A percentile compares a stretch with the other conserved stretches of the same genome.
These are phyloP conservation scores for Teratosphaeria gauchensis DNA, from an alignment of 2,329 filamentous ascomycete genomes.

Conservation along the genomic window DNA sequence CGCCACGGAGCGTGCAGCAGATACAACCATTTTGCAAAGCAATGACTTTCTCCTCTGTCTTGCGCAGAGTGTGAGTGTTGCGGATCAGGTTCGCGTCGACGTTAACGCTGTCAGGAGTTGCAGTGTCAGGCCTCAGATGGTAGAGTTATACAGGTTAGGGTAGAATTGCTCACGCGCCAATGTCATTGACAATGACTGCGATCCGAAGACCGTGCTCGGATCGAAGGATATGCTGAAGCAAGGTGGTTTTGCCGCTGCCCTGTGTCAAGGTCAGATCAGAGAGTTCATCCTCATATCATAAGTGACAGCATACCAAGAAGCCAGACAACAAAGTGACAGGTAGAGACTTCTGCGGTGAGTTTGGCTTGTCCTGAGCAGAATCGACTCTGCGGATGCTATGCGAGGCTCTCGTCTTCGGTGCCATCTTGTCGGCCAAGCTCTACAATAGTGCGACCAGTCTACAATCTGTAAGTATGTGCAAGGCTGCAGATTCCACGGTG, in stretches of 20 bases:
- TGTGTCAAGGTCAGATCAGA: not conserved
- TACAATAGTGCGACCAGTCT: not conserved
- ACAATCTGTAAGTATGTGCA: not conserved
- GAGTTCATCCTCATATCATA: not conserved
- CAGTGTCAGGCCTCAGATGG: not conserved
- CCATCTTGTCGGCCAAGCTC: not conserved
- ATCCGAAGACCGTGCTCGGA: not conserved
- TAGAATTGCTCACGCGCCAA: not conserved
- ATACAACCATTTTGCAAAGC: conserved; percentile 50
- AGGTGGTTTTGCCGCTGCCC: not conserved
- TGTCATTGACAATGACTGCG: not conserved
- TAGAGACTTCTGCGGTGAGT: not conserved
- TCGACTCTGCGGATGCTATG: not conserved
- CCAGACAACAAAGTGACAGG: not conserved
- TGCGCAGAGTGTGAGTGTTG: conserved; percentile 20
- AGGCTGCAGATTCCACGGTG: not conserved
- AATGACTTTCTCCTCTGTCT: conserved; percentile 25
- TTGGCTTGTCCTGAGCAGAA: not conserved
- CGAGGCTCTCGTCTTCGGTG: not conserved
- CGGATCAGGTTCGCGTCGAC: conserved; percentile 24
- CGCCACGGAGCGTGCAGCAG: conserved; percentile 64
- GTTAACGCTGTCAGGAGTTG: conserved; percentile 14
- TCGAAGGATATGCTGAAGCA: not conserved
- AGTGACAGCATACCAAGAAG: not conserved
- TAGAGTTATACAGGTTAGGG: not conserved